Conservation (phyloP, 192 early-diverging fungal species). For the Podila horticola region DNA sequence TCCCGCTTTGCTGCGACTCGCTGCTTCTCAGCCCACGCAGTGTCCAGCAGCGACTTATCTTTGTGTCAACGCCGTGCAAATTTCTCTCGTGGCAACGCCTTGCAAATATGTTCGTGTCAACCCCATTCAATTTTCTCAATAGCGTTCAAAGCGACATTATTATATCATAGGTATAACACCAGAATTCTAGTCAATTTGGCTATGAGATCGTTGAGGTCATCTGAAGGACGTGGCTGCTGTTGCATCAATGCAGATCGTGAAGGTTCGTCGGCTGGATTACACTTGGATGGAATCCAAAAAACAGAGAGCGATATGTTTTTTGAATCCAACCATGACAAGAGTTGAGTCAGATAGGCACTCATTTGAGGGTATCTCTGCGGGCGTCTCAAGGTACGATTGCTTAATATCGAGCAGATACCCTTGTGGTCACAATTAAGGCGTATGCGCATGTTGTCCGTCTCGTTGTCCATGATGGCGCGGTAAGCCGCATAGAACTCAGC, state of each 20-base stretch:
- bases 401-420: not conserved
- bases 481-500: constrained; percentile 8
- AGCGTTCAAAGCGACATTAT: too few species aligned
- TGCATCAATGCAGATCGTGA: constrained; percentile 8
- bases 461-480: constrained; percentile 12
- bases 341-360: not conserved
- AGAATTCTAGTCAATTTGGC: too few species aligned
- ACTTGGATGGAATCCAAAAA: constrained; percentile 3
- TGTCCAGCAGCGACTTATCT: too few species aligned
- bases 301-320: constrained; percentile 2
- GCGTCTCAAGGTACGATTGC: not conserved
- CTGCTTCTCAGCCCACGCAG: too few species aligned
- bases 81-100: too few species aligned
- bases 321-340: constrained; percentile 7
- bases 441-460: not conserved
- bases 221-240: too few species aligned
- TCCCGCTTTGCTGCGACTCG: too few species aligned
- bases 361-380: not conserved
- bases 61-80: too few species aligned
- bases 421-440: not conserved
- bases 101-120: too few species aligned
- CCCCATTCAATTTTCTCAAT: too few species aligned
- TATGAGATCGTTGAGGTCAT: too few species aligned
- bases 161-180: too few species aligned
- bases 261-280: constrained; percentile 11